phyloP scores from a whole-genome alignment of 768 basidiomycete species.

The Tulasnella sp. region DNA sequence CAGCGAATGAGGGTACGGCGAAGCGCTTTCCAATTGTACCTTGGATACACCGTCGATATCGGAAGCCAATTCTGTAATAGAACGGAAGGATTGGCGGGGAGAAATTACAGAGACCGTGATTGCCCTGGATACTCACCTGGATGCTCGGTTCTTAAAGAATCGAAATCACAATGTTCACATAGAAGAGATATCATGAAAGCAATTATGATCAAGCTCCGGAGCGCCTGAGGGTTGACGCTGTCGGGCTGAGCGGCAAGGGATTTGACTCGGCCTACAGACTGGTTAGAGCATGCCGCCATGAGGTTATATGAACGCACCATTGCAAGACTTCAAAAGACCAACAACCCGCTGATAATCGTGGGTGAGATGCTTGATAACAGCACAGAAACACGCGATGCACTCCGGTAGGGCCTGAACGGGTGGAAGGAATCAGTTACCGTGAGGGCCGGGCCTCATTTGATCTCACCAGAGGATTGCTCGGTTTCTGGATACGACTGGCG shows the following conservation, averaged over 20 bases:
- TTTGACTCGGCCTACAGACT: constrained; percentile 15
- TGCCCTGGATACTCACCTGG: constrained; percentile 44
- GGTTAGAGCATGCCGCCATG: background rate
- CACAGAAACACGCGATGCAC: constrained; percentile 86
- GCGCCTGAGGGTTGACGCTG: background rate
- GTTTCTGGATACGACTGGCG: constrained; percentile 15
- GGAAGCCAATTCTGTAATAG: background rate
- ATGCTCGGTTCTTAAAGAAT: constrained; percentile 60
- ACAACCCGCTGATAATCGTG: constrained; percentile 78
- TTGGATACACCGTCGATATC: constrained; percentile 20
- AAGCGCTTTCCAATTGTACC: background rate
- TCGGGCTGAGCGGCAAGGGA: constrained; percentile 9
- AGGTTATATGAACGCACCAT: constrained; percentile 47
- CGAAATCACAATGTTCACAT: constrained; percentile 86
- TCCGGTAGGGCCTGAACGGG: constrained; percentile 73
- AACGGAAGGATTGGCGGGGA: background rate
- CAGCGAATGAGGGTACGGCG: background rate
- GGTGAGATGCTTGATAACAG: constrained; percentile 76
- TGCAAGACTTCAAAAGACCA: constrained; percentile 78
- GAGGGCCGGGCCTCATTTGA: background rate
- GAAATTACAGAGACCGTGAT: background rate
- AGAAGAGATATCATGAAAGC: constrained; percentile 82
- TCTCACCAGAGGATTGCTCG: constrained; percentile 41
- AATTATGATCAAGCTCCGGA: constrained; percentile 51
- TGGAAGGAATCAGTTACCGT: background rate